These are phyloP conservation scores for Cytospora chrysosperma DNA, from an alignment of 2,329 filamentous ascomycete species.

Conservation along the genomic window DNA sequence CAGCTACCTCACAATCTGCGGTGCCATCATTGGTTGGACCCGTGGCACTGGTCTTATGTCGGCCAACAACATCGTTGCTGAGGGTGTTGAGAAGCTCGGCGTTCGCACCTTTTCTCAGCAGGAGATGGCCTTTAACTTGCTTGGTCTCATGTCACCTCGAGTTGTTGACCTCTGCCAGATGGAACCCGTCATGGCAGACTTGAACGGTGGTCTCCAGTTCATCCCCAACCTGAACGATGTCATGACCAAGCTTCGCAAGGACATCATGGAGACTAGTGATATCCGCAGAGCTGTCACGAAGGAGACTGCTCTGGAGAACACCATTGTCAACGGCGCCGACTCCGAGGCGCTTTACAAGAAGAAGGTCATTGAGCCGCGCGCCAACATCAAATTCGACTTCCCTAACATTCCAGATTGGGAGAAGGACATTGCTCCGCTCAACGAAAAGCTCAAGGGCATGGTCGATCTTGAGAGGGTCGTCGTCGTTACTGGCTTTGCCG, in stretches of 20 bases:
- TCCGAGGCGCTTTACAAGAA: conserved; percentile 94
- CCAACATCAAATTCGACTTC: conserved; percentile 98
- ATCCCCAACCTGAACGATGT: conserved; percentile 91
- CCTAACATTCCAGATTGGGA: conserved; percentile 90
- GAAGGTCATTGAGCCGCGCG: conserved; percentile 87
- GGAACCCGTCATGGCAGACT: conserved; percentile 93
- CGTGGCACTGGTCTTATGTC: conserved; percentile 98
- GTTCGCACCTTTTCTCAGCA: conserved; percentile 98
- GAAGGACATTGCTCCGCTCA: conserved; percentile 82
- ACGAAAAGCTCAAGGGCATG: conserved; percentile 90
- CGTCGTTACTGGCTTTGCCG: conserved; percentile 93
- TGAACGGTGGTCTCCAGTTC: conserved; percentile 97
- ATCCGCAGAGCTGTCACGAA: conserved; percentile 91
- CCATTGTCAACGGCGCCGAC: conserved; percentile 90
- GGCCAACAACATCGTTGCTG: conserved; percentile 95
- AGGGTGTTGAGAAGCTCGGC: conserved; percentile 93
- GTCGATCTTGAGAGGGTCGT: conserved; percentile 98
- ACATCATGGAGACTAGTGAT: conserved; percentile 93
- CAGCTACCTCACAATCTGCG: conserved; percentile 96
- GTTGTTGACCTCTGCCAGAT: conserved; percentile 94
- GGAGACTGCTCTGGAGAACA: conserved; percentile 95
- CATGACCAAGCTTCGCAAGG: conserved; percentile 90
- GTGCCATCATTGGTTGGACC: conserved; percentile 98
- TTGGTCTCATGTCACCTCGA: conserved; percentile 90
- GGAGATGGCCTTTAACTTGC: conserved; percentile 98